Percentiles rank a stretch among this genome's conserved stretches.
Conservation (phyloP, 1,284 basidiomycete genomes). For the Boletus holoroseus region DNA sequence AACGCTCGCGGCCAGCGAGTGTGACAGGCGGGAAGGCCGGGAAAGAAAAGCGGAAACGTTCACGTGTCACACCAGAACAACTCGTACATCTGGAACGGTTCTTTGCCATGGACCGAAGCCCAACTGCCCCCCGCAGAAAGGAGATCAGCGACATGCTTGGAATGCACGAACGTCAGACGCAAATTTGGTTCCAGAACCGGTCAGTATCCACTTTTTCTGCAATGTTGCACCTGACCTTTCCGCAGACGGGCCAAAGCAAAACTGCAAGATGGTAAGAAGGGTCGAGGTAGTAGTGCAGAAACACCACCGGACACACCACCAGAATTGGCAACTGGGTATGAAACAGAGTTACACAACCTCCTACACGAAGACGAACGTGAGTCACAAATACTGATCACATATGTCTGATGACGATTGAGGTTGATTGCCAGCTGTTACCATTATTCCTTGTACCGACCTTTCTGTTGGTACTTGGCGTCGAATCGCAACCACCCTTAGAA, state of each 20-base stretch:
- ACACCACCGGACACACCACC: constrained; percentile 50
- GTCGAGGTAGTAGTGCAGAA: constrained; percentile 35
- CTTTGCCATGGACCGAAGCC: constrained; percentile 63
- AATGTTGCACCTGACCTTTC: constrained; percentile 4
- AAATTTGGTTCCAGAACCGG: constrained; percentile 87
- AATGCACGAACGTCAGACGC: constrained; percentile 79
- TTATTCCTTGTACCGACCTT: constrained; percentile 70
- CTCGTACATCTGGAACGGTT: constrained; percentile 65
- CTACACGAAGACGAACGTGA: constrained; percentile 71
- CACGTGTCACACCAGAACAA: constrained; percentile 71
- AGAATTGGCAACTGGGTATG: constrained; percentile 46
- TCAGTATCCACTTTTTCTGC: constrained; percentile 29
- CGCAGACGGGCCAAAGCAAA: constrained; percentile 74
- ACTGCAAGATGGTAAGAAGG: constrained; percentile 55
- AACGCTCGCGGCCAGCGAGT: constrained; percentile 24
- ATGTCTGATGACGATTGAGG: constrained; percentile 6
- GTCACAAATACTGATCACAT: constrained; percentile 23
- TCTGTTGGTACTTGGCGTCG: constrained; percentile 73
- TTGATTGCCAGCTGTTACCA: constrained; percentile 52
- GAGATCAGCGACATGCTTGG: constrained; percentile 72
- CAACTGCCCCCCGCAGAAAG: constrained; percentile 60
- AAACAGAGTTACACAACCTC: constrained; percentile 54
- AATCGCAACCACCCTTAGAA: constrained; percentile 48
- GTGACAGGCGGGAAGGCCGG: constrained; percentile 25
- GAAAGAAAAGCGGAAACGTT: constrained; percentile 68